Evolutionary conservation across 306 rosid species (phyloP).

Genomic region (Glycine latifolia): DNA sequence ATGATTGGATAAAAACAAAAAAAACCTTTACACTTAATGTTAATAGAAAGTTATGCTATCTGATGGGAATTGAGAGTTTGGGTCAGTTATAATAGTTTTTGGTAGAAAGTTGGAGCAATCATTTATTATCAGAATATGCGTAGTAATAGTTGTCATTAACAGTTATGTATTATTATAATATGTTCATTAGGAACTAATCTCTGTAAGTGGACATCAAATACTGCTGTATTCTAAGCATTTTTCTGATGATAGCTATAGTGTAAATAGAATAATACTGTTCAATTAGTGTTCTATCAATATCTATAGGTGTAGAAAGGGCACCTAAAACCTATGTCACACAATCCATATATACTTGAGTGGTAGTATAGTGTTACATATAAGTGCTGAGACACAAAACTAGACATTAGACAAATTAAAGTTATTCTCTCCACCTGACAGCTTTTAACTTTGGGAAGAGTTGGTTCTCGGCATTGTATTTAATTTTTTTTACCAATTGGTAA

Average conservation of each 20-base stretch:
- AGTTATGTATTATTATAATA: too few relatives aligned
- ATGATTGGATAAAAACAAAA: too few relatives aligned
- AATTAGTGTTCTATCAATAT: too few relatives aligned
- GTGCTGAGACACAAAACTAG: constrained; percentile 14
- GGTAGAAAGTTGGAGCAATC: not conserved
- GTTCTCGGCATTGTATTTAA: constrained; percentile 21
- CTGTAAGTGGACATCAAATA: too few relatives aligned
- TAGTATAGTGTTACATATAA: not conserved
- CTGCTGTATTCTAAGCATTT: too few relatives aligned
- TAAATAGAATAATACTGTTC: too few relatives aligned
- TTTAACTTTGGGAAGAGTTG: constrained; percentile 16
- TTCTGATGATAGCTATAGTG: too few relatives aligned
- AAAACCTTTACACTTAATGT: not conserved
- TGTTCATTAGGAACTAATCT: too few relatives aligned
- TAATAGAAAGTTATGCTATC: not conserved
- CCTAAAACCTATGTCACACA: constrained; percentile 23
- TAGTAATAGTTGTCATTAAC: too few relatives aligned
- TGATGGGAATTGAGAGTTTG: not conserved
- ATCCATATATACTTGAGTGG: constrained; percentile 23
- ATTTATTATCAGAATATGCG: not conserved
- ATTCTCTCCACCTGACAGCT: not conserved
- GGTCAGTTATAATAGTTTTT: not conserved
- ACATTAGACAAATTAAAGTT: not conserved
- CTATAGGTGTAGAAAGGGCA: constrained; percentile 15
- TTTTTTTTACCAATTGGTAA: constrained; percentile 18